phyloP scores from a whole-genome alignment of 139 green algal species.

The Raphidocelis subcapitata region DNA sequence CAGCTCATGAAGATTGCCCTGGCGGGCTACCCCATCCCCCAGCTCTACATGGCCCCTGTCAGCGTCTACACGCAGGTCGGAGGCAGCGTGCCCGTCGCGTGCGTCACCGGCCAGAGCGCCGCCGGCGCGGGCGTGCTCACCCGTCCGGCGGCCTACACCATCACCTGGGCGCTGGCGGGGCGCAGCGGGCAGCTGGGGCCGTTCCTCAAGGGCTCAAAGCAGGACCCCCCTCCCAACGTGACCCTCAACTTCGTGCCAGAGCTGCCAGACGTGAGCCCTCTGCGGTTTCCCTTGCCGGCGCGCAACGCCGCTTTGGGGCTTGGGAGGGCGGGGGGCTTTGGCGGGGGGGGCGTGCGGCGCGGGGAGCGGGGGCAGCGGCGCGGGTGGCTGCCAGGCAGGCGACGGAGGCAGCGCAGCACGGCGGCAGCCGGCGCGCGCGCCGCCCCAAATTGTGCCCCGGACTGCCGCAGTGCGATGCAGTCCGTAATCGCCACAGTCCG shows the following conservation, averaged over 20 bases:
- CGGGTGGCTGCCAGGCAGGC: too few species aligned
- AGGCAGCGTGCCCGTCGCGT: conserved; percentile 10
- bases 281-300: too few species aligned
- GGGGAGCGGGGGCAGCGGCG: too few species aligned
- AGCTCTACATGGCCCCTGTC: conserved; percentile 29
- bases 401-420: too few species aligned
- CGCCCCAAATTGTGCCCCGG: too few species aligned
- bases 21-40: conserved; percentile 27
- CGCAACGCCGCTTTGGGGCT: too few species aligned
- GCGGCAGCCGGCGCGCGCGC: too few species aligned
- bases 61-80: conserved; percentile 21
- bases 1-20: conserved; percentile 29
- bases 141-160: conserved; percentile 16
- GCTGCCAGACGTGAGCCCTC: conserved; percentile 29
- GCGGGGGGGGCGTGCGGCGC: too few species aligned
- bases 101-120: neutral
- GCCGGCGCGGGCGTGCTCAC: conserved; percentile 8
- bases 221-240: conserved; percentile 29
- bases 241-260: conserved; percentile 17
- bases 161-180: conserved; percentile 15
- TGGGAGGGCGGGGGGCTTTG: too few species aligned
- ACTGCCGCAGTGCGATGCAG: too few species aligned
- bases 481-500: too few species aligned
- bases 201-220: conserved; percentile 31
- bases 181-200: conserved; percentile 10